Evolutionary conservation across 1,284 basidiomycete species (phyloP), one percentile per base, ranked within the genome.

Genomic region (Kalmanozyma brasiliensis): DNA sequence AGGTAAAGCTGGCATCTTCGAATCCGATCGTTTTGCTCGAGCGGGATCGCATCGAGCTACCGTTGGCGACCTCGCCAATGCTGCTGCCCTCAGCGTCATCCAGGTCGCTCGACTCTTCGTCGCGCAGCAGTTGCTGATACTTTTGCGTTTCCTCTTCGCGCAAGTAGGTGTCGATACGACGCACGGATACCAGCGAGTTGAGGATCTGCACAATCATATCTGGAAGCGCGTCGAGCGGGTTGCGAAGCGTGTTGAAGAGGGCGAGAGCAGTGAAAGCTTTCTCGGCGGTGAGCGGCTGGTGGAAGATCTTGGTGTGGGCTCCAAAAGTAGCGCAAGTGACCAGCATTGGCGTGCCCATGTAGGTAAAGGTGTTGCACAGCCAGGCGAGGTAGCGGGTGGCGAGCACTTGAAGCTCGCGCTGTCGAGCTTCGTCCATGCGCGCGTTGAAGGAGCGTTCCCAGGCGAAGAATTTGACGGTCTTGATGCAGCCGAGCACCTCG

Each of bases 321-420:
- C 86, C 85, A 77, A 88, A 91, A 0, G 90, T 90, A 17, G 85
- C 85, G 33, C 88, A 76, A 86, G 91, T 91, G 14, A 87, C 88
- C 13, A 85, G 64, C 33, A 88, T 64, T 4, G 89, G 83, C 0
- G 90, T 89, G 33, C 91, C 86, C 48, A 79, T 84, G 17, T 84
- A 82, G 42, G 85, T 68, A 13, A 85, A 65, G 16, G 83, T 82
- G 24, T 80, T 80, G 30, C 84, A 64, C 7, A 83, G 76, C 56
- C 81, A 81, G 11, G 84, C 82, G 5, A 83, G 58, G 52, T 84
- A 85, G 26, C 84, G 77, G 17, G 82, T 73, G 20, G 82, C 80
- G 10, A 86, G 78, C 0, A 85, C 83, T 2, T 49, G 47, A 8
- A 87, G 80, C 77, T 87, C 86, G 49, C 79, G 80, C 35, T 76